These are phyloP conservation scores for Trichothecium roseum DNA, from an alignment of 2,329 filamentous ascomycete species.

Conservation along the genomic window DNA sequence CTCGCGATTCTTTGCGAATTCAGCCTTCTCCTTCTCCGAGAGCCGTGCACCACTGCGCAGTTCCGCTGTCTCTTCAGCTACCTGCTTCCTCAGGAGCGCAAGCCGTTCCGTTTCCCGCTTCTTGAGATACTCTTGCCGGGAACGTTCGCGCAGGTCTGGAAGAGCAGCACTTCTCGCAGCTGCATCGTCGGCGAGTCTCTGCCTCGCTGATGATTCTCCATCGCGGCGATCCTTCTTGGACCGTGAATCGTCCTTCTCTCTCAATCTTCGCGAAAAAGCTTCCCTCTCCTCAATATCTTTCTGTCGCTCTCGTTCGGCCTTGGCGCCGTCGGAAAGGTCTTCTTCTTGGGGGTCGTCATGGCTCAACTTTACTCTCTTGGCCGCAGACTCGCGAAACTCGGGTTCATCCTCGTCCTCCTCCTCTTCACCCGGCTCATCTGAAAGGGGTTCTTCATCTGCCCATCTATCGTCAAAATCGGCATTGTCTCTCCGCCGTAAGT, in stretches of 20 bases:
- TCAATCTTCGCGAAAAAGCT: conserved; percentile 67
- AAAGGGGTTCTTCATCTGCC: conserved; percentile 62
- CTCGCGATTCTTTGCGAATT: conserved; percentile 84
- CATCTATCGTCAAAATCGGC: conserved; percentile 60
- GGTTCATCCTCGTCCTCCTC: conserved; percentile 33
- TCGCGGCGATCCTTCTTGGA: conserved; percentile 57
- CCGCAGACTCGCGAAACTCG: conserved; percentile 58
- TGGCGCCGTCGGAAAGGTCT: conserved; percentile 50
- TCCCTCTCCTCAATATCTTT: conserved; percentile 67
- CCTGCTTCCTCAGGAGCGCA: conserved; percentile 78
- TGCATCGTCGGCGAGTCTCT: conserved; percentile 41
- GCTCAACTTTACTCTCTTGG: conserved; percentile 58
- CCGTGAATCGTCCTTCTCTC: conserved; percentile 58
- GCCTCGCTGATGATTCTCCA: conserved; percentile 46
- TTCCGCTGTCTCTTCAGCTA: conserved; percentile 79
- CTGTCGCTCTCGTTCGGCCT: conserved; percentile 45
- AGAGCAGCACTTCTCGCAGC: conserved; percentile 61
- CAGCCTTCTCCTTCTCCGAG: conserved; percentile 68
- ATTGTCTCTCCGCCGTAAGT: conserved; percentile 30
- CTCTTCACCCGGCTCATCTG: conserved; percentile 27
- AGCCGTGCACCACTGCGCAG: conserved; percentile 64
- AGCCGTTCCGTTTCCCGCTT: conserved; percentile 84
- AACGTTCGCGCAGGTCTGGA: conserved; percentile 70
- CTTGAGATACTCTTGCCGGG: conserved; percentile 84
- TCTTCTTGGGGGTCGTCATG: conserved; percentile 40